Base-by-base conservation (phyloP, 495 filamentous ascomycete species). In the Penicillium silybi region DNA sequence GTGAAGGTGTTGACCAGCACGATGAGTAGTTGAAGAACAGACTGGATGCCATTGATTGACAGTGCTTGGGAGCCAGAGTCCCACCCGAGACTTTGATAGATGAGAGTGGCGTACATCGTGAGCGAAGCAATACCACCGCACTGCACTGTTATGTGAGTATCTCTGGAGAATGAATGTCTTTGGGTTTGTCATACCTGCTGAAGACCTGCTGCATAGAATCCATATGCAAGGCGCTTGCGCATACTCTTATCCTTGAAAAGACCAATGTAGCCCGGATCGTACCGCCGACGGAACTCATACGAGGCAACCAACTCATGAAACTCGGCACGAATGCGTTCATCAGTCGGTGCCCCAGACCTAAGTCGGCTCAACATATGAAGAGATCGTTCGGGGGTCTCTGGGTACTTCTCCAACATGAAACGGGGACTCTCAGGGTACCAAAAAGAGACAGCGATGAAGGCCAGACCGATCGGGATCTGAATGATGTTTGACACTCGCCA, bases 1-100 rank as follows among this genome's bases (percentile, higher is more conserved):
- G 68, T 68, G 42, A 70, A 71, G 15, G 69, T 73, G 50, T 70
- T 71, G 17, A 73, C 69, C 7, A 69, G 37, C 3, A 70, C 67
- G 29, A 70, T 68, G 27, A 69, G 56, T 0, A 72, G 59, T 32
- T 72, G 67, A 11, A 73, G 56, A 15, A 67, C 59, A 17, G 65
- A 59, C 41, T 68, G 65, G 40, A 73, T 65, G 19, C 63, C 69
- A 44, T 72, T 73, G 52, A 69, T 66, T 4, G 62, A 46, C 16
- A 73, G 53, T 7, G 65, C 63, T 23, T 72, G 65, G 1, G 61
- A 63, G n/a, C 69, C 69, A 16, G 53, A 41, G 39, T 66, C 48
- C 63, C 63, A 73, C 23, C 67, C 67, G 8, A 73, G 63, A 32
- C 63, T 67, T 41, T 73, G 46, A 39, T 70, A 73, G 41, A 71